These are phyloP conservation scores for Vigna trinervia DNA, from an alignment of 306 rosid genomes.

Conservation along the genomic window DNA sequence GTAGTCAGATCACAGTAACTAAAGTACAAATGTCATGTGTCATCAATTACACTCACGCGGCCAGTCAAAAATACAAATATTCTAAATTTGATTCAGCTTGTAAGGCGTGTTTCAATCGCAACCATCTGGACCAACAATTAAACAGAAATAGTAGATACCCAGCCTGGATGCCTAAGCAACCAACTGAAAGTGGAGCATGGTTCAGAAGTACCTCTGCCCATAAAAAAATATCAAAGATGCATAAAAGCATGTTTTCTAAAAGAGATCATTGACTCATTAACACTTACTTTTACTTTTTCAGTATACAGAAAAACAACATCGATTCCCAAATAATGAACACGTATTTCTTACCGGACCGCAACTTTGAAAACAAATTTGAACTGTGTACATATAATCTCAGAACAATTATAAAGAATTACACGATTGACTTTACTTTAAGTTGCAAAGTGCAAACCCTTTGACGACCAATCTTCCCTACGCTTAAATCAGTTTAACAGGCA, in stretches of 20 bases:
- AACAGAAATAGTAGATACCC: conserved; percentile 49
- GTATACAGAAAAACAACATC: neutral
- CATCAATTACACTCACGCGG: neutral
- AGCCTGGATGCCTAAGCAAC: conserved; percentile 39
- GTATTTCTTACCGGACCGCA: neutral
- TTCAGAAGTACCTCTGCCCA: conserved; percentile 42
- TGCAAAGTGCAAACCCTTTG: neutral
- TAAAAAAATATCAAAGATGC: conserved; percentile 46
- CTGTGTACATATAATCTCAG: neutral
- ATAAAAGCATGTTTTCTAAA: conserved; percentile 37
- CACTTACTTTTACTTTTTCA: conserved; percentile 10
- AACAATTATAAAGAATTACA: neutral
- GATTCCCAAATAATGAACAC: neutral
- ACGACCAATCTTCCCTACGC: neutral
- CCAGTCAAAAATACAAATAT: conserved; percentile 22
- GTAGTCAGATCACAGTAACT: conserved; percentile 21
- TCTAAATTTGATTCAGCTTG: neutral
- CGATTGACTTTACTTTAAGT: neutral
- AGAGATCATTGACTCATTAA: conserved; percentile 27
- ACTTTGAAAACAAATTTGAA: neutral
- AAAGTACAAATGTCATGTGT: conserved; percentile 23
- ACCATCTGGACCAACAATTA: neutral
- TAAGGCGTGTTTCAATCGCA: conserved; percentile 6
- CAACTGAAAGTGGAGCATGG: conserved; percentile 52
- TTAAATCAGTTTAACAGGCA: neutral